Percentiles rank a stretch among this genome's conserved stretches.
Conservation (phyloP, 2,329 filamentous ascomycete species). For the Colletotrichum chlorophyti region DNA sequence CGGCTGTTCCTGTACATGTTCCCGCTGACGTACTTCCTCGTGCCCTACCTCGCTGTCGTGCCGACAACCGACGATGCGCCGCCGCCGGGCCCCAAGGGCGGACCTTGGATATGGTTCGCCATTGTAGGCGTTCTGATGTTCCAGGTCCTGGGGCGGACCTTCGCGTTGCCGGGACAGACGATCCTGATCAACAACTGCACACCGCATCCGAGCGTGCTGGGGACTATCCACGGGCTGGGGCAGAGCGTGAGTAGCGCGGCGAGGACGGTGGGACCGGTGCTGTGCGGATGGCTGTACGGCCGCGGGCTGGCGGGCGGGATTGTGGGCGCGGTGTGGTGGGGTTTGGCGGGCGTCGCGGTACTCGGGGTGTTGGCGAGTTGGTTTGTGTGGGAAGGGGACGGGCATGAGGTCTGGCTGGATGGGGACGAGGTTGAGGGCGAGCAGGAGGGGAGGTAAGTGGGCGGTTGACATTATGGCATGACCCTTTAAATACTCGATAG, state of each 20-base stretch:
- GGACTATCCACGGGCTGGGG: constrained; percentile 56
- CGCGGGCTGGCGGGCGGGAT: constrained; percentile 61
- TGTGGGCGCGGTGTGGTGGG: constrained; percentile 67
- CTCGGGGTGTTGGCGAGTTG: constrained; percentile 57
- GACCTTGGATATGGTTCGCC: constrained; percentile 67
- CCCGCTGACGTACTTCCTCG: constrained; percentile 71
- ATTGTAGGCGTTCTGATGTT: constrained; percentile 68
- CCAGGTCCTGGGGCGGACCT: constrained; percentile 73
- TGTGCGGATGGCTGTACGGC: constrained; percentile 68
- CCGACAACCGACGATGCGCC: constrained; percentile 57
- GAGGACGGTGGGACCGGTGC: constrained; percentile 64
- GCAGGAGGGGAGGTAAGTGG: not conserved
- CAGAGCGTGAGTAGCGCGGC: constrained; percentile 66
- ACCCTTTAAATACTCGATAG: no score
- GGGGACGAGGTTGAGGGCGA: constrained; percentile 58
- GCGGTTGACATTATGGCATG: no score
- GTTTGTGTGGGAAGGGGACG: constrained; percentile 66
- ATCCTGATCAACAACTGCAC: constrained; percentile 57
- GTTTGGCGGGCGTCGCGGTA: constrained; percentile 55
- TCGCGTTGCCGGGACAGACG: constrained; percentile 55
- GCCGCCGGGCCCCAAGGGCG: constrained; percentile 59
- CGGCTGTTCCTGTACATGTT: constrained; percentile 74
- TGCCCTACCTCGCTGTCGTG: constrained; percentile 75
- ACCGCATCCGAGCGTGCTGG: constrained; percentile 54
- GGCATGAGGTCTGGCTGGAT: constrained; percentile 70